A percentile compares a stretch with the other conserved stretches of the same genome.
These are phyloP conservation scores for Metschnikowia kunwiensis DNA, from an alignment of 805 yeast genomes.

Conservation along the genomic window DNA sequence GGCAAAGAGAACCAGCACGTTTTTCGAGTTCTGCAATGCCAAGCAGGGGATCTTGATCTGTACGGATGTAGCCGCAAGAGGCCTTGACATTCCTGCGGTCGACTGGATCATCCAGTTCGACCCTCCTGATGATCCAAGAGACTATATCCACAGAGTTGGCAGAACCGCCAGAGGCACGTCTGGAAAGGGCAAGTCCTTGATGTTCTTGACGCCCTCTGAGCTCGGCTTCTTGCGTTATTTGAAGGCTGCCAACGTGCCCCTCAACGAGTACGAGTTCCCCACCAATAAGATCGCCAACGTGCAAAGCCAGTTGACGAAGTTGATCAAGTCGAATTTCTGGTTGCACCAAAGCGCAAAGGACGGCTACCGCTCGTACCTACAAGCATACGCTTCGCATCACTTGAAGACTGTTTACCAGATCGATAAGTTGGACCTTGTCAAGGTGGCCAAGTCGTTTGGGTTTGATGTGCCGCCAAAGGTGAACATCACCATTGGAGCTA, in stretches of 20 bases:
- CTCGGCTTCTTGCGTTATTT: slow-evolving; percentile 91
- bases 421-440: slow-evolving; percentile 88
- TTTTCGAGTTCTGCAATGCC: slow-evolving; percentile 97
- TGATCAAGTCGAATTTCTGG: slow-evolving; percentile 89
- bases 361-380: slow-evolving; percentile 94
- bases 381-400: slow-evolving; percentile 96
- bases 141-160: slow-evolving; percentile 97
- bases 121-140: slow-evolving; percentile 99
- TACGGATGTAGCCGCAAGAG: slow-evolving; percentile 99
- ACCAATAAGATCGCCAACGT: slow-evolving; percentile 91
- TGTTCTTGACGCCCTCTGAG: slow-evolving; percentile 94
- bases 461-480: slow-evolving; percentile 96
- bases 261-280: slow-evolving; percentile 97
- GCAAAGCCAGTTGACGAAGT: slow-evolving; percentile 87
- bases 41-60: slow-evolving; percentile 89
- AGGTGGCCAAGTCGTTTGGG: slow-evolving; percentile 95
- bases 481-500: slow-evolving; percentile 91
- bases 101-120: slow-evolving; percentile 99
- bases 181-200: slow-evolving; percentile 89
- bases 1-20: slow-evolving; percentile 96
- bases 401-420: slow-evolving; percentile 94
- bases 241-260: slow-evolving; percentile 95
- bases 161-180: slow-evolving; percentile 93
- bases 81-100: slow-evolving; percentile 96
- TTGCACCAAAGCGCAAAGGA: slow-evolving; percentile 94